Evolutionary conservation across 345 rosid species (phyloP), one percentile per base, ranked within the genome.

Genomic region (Citrus australasica): DNA sequence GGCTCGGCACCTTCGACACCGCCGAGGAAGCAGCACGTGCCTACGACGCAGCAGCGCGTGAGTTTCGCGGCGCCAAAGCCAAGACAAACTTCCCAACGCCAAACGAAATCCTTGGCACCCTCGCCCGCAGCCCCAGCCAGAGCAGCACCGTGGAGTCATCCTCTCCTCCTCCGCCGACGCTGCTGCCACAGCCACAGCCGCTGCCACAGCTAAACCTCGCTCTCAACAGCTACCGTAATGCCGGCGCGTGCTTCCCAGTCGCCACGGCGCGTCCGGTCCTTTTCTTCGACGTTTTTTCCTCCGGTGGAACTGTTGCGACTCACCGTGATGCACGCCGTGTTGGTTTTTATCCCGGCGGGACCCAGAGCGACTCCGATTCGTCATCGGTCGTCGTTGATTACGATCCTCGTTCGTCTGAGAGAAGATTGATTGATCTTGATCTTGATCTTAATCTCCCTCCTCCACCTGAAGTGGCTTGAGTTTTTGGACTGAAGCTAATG

Each of bases 11-110:
- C 22, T 95, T 91, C 27, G 95, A 92, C 51, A 95, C 98, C 0
- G 97, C 98, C 0, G 97, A 89, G 51, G 95, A 95, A 40, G 98
- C 98, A 2, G 98, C 98, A 87, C 94, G 94, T 76, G 98, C 98
- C 6, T 95, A 95, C 67, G 98, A 93, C 40, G 8, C 85, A 0
- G 98, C 98, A 3, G 97, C 98, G 66, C 97, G 94, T 63, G 93
- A 92, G 40, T 95, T 95, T 17, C 92, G 97, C 1, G 98, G 98
- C 2, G 82, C 84, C 13, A 92, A 92, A 75, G 98, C 98, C 6
- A 95, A 95, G 83, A 93, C 97, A 6, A 93, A 93, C 70, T 95
- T 95, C 79, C 87, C 89, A 6, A 69, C 86, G 4, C 25, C 59
- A 58, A 78, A 58, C 0, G 93, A 87, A 71, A 65, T 90, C 2